Evolutionary conservation across 2,329 filamentous ascomycete genomes (phyloP).

Genomic region (Orbilia javanica): DNA sequence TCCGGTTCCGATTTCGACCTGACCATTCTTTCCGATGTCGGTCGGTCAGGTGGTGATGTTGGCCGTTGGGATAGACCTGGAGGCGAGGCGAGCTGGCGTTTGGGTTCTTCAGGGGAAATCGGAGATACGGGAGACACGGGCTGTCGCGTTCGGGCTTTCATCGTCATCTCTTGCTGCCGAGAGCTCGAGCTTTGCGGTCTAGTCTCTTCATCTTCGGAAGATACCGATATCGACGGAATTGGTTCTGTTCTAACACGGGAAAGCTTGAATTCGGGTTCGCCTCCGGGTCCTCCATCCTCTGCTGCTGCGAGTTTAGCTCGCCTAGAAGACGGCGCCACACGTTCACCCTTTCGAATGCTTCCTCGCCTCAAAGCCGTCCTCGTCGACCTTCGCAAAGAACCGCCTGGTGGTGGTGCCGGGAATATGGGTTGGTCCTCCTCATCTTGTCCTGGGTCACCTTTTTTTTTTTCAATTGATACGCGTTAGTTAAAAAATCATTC

Average conservation of each 20-base stretch:
- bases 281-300: constrained; percentile 61
- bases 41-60: constrained; percentile 41
- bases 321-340: constrained; percentile 73
- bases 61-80: constrained; percentile 35
- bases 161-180: constrained; percentile 12
- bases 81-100: constrained; percentile 7
- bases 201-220: constrained; percentile 33
- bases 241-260: constrained; percentile 79
- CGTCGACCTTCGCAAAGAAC: constrained; percentile 87
- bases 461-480: too few species aligned
- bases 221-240: constrained; percentile 64
- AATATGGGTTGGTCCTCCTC: constrained; percentile 87
- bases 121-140: constrained; percentile 5
- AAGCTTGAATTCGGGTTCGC: constrained; percentile 69
- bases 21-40: constrained; percentile 42
- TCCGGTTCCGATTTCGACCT: constrained; percentile 49
- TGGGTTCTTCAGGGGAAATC: constrained; percentile 32
- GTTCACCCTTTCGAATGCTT: constrained; percentile 83
- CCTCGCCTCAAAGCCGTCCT: constrained; percentile 91
- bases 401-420: constrained; percentile 78
- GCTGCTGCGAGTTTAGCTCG: constrained; percentile 67
- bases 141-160: constrained; percentile 9
- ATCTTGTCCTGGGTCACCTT: constrained; percentile 63
- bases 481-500: constrained; percentile 18
- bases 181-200: constrained; percentile 20